phyloP scores from a whole-genome alignment of 441 rosid species.

The Eutrema salsugineum region DNA sequence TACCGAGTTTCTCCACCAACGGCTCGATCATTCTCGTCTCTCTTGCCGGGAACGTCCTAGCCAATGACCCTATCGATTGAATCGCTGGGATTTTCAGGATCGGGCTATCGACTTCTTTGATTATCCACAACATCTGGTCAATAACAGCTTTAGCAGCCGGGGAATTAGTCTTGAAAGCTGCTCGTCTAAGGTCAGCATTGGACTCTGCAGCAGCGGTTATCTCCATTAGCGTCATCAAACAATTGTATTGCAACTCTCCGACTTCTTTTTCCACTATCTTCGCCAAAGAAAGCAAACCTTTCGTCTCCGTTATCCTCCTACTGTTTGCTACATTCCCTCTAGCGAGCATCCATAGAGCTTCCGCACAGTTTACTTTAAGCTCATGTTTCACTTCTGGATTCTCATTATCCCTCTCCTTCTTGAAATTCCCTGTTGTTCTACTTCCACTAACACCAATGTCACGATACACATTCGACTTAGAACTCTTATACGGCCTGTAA shows the following conservation, averaged over 20 bases:
- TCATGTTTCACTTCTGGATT: slow-evolving; percentile 43
- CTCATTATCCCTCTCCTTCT: slow-evolving; percentile 60
- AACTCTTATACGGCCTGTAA: slow-evolving; percentile 30
- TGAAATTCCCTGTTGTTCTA: slow-evolving; percentile 36
- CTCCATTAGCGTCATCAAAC: slow-evolving; percentile 64
- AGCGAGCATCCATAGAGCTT: slow-evolving; percentile 67
- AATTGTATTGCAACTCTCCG: slow-evolving; percentile 55
- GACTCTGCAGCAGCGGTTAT: slow-evolving; percentile 62
- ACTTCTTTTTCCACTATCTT: slow-evolving; percentile 53
- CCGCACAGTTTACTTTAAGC: slow-evolving; percentile 48
- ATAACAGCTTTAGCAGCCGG: slow-evolving; percentile 68
- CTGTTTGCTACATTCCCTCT: slow-evolving; percentile 51
- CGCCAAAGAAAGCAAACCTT: slow-evolving; percentile 64
- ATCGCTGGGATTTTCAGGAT: slow-evolving; percentile 49
- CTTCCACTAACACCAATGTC: slow-evolving; percentile 37
- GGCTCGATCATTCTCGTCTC: slow-evolving; percentile 56
- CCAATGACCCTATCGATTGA: slow-evolving; percentile 54
- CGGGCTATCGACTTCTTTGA: slow-evolving; percentile 41
- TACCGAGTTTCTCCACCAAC: slow-evolving; percentile 42
- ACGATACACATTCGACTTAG: slow-evolving; percentile 32
- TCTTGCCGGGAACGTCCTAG: slow-evolving; percentile 65
- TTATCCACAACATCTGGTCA: slow-evolving; percentile 54
- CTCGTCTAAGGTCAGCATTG: slow-evolving; percentile 54
- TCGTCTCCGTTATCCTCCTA: slow-evolving; percentile 60
- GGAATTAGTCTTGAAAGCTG: slow-evolving; percentile 60